These are phyloP conservation scores for Eucalyptus grandis DNA, from an alignment of 345 rosid genomes.

Conservation along the genomic window DNA sequence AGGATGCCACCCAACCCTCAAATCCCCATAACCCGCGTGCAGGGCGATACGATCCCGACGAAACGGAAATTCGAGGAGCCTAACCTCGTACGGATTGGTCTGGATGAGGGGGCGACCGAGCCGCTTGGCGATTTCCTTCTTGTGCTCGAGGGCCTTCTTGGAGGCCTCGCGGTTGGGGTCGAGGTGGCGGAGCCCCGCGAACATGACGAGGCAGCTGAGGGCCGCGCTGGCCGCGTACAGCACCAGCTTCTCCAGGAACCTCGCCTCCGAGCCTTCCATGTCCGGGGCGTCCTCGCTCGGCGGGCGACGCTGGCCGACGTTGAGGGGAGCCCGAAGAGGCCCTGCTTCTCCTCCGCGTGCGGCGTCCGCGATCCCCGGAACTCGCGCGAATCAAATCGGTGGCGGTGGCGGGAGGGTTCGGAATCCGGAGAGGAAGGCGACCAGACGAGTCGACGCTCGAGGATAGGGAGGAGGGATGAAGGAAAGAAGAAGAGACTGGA, in stretches of 20 bases:
- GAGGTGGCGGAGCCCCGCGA: constrained; percentile 76
- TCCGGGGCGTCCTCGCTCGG: background rate
- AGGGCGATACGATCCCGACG: background rate
- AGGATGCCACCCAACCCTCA: background rate
- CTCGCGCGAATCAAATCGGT: background rate
- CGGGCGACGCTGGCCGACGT: background rate
- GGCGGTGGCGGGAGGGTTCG: background rate
- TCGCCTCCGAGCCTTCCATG: constrained; percentile 51
- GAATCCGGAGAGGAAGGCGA: background rate
- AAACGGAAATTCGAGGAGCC: background rate
- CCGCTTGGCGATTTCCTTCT: constrained; percentile 85
- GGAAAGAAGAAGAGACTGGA: background rate
- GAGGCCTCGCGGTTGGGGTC: constrained; percentile 93
- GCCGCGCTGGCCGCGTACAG: constrained; percentile 99
- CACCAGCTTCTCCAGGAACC: constrained; percentile 64
- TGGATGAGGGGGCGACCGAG: constrained; percentile 84
- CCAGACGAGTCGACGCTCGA: background rate
- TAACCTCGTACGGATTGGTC: constrained; percentile 91
- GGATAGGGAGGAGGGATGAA: background rate
- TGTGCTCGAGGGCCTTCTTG: constrained; percentile 84
- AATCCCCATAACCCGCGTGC: background rate
- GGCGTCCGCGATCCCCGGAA: background rate
- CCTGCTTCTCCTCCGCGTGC: background rate
- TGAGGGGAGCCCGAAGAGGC: background rate
- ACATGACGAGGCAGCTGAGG: constrained; percentile 71